Evolutionary conservation across 2,329 filamentous ascomycete genomes (phyloP).

Genomic region (Endoconidiophora laricicola): DNA sequence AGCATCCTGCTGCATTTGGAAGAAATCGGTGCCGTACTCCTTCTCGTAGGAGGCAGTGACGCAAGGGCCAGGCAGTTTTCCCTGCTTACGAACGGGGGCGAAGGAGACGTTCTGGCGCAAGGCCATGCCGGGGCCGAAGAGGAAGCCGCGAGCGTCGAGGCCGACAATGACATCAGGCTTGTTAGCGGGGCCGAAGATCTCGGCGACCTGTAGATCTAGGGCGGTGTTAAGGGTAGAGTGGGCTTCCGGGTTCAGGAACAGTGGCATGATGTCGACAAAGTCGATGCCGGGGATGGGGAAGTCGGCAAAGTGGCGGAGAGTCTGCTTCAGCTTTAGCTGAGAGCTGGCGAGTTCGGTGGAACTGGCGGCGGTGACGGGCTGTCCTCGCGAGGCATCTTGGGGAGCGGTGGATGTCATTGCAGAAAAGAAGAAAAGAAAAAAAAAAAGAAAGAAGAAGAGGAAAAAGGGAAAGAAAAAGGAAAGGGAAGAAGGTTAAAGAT

Average conservation of each 20-base stretch:
- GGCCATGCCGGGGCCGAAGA: conserved; percentile 84
- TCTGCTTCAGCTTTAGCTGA: conserved; percentile 53
- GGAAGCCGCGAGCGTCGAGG: conserved; percentile 83
- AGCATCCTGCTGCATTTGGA: conserved; percentile 84
- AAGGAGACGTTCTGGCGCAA: conserved; percentile 70
- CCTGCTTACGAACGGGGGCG: conserved; percentile 84
- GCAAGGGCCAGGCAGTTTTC: conserved; percentile 84
- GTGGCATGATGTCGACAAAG: conserved; percentile 95
- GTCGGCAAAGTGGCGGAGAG: conserved; percentile 75
- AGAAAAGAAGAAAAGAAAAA: conserved; percentile 17
- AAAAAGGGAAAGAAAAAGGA: conserved; percentile 3
- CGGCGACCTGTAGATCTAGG: conserved; percentile 64
- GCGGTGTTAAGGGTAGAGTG: conserved; percentile 68
- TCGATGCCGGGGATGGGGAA: conserved; percentile 85
- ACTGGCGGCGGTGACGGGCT: conserved; percentile 45
- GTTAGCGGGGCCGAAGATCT: conserved; percentile 34
- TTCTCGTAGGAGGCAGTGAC: conserved; percentile 79
- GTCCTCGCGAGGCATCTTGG: conserved; percentile 45
- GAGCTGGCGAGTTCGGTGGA: conserved; percentile 48
- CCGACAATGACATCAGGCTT: conserved; percentile 84
- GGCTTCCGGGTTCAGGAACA: conserved; percentile 63
- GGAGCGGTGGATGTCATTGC: conserved; percentile 17
- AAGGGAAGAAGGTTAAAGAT: conserved; percentile 3
- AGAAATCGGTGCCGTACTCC: conserved; percentile 89
- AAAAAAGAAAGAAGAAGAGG: conserved; percentile 3